These are phyloP conservation scores for Coemansia sp. DNA, from an alignment of 192 early-diverging fungal genomes.

Conservation along the genomic window DNA sequence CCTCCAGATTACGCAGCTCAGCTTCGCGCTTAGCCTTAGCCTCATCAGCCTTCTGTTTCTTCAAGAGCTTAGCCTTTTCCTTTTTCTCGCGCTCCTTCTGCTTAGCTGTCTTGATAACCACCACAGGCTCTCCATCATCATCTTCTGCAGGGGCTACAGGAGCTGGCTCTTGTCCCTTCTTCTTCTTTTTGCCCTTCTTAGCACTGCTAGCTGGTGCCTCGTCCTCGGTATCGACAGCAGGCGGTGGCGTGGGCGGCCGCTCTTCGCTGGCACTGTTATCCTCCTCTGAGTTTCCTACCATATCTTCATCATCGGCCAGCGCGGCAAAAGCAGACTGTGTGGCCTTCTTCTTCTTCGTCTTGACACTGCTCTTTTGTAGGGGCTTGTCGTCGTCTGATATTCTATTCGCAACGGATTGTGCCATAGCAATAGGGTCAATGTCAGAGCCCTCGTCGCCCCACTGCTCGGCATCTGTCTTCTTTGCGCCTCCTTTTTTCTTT, in stretches of 20 bases:
- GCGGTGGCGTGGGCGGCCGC: constrained; percentile 12
- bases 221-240: constrained; percentile 7
- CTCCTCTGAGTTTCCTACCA: constrained; percentile 20
- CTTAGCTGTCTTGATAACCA: constrained; percentile 54
- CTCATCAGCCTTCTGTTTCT: constrained; percentile 48
- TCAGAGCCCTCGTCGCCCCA: constrained; percentile 6
- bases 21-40: constrained; percentile 48
- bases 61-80: constrained; percentile 42
- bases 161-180: constrained; percentile 10
- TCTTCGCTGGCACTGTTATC: constrained; percentile 13
- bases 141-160: constrained; percentile 24
- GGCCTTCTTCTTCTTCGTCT: constrained; percentile 26
- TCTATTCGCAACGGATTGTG: constrained; percentile 6
- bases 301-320: constrained; percentile 42
- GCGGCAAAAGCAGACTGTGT: constrained; percentile 18
- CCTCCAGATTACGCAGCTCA: constrained; percentile 27
- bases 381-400: background rate
- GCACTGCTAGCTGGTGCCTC: constrained; percentile 7
- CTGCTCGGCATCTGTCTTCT: constrained; percentile 5
- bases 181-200: constrained; percentile 31
- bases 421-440: constrained; percentile 6
- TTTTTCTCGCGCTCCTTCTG: constrained; percentile 58
- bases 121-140: constrained; percentile 48
- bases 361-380: background rate
- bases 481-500: constrained; percentile 18